Conservation (phyloP, 768 basidiomycete genomes). For the Pseudohyphozyma bogoriensis region DNA sequence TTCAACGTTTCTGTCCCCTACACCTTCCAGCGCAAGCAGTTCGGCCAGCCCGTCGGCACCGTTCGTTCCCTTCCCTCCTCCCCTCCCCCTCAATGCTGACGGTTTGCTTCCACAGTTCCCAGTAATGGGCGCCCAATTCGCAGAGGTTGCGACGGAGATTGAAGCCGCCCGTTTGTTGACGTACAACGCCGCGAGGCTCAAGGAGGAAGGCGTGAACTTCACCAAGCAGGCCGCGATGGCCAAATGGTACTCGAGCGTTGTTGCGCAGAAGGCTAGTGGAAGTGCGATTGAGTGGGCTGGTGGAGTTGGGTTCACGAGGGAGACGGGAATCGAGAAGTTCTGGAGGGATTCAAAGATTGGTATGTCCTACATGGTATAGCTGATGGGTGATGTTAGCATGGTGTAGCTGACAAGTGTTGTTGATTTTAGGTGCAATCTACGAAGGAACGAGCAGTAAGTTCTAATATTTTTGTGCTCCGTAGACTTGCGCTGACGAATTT, state of each 20-base stretch:
- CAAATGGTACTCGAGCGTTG: conserved; percentile 79
- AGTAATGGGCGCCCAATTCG: conserved; percentile 90
- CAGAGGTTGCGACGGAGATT: conserved; percentile 77
- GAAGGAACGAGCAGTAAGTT: conserved; percentile 80
- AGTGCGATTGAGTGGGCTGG: conserved; percentile 94
- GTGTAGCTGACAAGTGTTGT: neutral
- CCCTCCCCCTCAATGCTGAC: neutral
- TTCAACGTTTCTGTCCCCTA: conserved; percentile 93
- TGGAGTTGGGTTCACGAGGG: conserved; percentile 51
- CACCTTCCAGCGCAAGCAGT: conserved; percentile 86
- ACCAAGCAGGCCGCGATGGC: conserved; percentile 97
- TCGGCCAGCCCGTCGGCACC: conserved; percentile 82
- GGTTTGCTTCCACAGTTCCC: conserved; percentile 50
- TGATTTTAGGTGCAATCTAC: conserved; percentile 37
- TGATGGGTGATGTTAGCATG: neutral
- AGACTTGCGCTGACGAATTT: too few relatives aligned
- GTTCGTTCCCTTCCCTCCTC: conserved; percentile 1
- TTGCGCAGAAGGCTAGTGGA: conserved; percentile 80
- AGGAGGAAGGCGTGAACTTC: conserved; percentile 79
- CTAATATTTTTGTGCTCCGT: too few relatives aligned
- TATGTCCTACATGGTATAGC: conserved; percentile 36
- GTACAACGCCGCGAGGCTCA: conserved; percentile 90
- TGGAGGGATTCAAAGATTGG: conserved; percentile 97
- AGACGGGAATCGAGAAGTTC: conserved; percentile 63
- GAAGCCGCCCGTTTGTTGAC: conserved; percentile 68